These are phyloP conservation scores for Amphibolis antarctica DNA, from an alignment of 106 monocot genomes.

Conservation along the genomic window DNA sequence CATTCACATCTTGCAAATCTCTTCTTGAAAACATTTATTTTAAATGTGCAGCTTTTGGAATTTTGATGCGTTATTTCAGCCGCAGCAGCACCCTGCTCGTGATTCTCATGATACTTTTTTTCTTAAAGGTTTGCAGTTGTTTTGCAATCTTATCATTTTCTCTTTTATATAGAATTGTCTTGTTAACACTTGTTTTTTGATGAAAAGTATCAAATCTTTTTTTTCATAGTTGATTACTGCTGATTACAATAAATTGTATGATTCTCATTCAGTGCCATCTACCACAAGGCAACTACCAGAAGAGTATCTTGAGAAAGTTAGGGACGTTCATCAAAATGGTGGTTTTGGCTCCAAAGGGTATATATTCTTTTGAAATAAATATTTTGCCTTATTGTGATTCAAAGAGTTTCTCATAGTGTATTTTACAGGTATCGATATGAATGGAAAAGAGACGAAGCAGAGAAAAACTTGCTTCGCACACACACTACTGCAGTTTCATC, in stretches of 20 bases:
- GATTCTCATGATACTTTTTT: constrained; percentile 99
- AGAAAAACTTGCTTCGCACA: constrained; percentile 88
- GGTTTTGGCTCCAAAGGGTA: constrained; percentile 95
- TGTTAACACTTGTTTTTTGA: no score
- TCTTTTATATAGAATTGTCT: no score
- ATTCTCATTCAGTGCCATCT: constrained; percentile 55
- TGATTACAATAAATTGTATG: background rate
- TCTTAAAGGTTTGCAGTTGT: constrained; percentile 44
- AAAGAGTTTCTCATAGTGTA: background rate
- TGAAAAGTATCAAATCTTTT: no score
- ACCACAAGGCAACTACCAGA: constrained; percentile 68
- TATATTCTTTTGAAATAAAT: background rate
- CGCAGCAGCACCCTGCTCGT: constrained; percentile 97
- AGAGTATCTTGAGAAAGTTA: constrained; percentile 75
- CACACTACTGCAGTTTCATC: constrained; percentile 98
- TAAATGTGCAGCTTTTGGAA: constrained; percentile 74
- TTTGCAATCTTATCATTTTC: no score
- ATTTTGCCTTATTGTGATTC: background rate
- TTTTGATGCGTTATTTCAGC: constrained; percentile 96
- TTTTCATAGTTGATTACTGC: background rate
- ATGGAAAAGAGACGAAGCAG: constrained; percentile 94
- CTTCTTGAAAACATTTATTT: background rate
- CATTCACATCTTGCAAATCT: background rate
- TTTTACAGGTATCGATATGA: constrained; percentile 70
- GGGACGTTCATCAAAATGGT: constrained; percentile 73